A percentile compares a stretch with the other conserved stretches of the same genome.
Evolutionary conservation across 192 early-diverging fungal species (phyloP).

Genomic region (Coemansia asiatica): DNA sequence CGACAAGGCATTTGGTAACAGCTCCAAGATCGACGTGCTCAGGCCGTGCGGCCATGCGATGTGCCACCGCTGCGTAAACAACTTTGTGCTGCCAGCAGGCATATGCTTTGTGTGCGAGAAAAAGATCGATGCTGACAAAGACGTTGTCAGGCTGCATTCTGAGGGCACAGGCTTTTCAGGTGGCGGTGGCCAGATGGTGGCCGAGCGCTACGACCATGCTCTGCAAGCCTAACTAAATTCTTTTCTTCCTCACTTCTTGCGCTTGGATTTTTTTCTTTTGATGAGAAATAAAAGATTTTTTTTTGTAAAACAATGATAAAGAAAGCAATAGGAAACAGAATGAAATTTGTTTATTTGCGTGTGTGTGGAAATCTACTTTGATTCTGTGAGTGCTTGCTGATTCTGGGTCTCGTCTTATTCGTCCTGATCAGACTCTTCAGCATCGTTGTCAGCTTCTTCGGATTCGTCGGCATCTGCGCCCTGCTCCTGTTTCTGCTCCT

Average conservation of each 20-base stretch:
- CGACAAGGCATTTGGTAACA: slow-evolving; percentile 41
- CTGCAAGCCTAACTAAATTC: slow-evolving; percentile 30
- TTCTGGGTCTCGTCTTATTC: background rate
- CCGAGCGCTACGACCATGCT: slow-evolving; percentile 37
- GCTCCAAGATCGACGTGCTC: slow-evolving; percentile 41
- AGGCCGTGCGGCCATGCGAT: slow-evolving; percentile 40
- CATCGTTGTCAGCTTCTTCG: background rate
- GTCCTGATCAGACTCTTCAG: background rate
- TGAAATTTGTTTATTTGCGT: background rate
- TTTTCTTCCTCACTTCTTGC: too few relatives aligned
- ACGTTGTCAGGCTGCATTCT: slow-evolving; percentile 24
- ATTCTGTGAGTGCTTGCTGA: background rate
- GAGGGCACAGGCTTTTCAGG: slow-evolving; percentile 50
- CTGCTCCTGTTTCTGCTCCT: too few relatives aligned
- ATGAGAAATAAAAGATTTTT: slow-evolving; percentile 11
- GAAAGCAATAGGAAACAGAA: background rate
- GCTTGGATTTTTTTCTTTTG: background rate
- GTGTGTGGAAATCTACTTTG: background rate
- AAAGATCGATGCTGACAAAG: background rate
- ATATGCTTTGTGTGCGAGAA: slow-evolving; percentile 50
- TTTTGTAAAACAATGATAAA: background rate
- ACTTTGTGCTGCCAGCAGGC: slow-evolving; percentile 28
- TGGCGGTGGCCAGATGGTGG: slow-evolving; percentile 47
- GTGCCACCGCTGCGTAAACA: slow-evolving; percentile 43
- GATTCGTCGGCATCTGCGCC: background rate